Percentiles rank a stretch among this genome's conserved stretches.
These are phyloP conservation scores for Anacardium occidentale DNA, from an alignment of 345 rosid genomes.

Conservation along the genomic window DNA sequence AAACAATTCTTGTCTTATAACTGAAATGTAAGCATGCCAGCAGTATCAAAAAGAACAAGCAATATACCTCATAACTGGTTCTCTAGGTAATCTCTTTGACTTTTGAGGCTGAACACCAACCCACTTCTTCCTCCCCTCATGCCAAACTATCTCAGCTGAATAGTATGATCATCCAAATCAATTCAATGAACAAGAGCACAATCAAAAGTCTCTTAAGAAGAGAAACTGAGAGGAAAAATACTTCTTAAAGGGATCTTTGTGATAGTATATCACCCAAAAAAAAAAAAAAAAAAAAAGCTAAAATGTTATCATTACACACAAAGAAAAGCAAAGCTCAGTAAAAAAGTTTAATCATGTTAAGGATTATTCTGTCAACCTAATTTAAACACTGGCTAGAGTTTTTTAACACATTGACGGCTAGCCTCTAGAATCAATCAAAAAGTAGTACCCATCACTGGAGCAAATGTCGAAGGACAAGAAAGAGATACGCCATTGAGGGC, in stretches of 20 bases:
- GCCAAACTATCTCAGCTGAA: conserved; percentile 42
- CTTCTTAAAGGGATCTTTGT: no score
- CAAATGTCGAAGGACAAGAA: background rate
- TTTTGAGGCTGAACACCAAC: conserved; percentile 35
- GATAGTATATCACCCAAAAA: background rate
- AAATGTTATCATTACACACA: background rate
- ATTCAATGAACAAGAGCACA: background rate
- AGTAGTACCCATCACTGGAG: background rate
- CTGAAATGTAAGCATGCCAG: no score
- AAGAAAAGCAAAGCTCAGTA: background rate
- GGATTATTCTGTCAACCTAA: background rate
- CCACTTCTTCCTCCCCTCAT: conserved; percentile 38
- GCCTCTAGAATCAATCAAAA: background rate
- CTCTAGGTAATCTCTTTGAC: conserved; percentile 27
- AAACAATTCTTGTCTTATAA: background rate
- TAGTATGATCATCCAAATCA: conserved; percentile 12
- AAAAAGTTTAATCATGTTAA: background rate
- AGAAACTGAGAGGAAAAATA: no score
- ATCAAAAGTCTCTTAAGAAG: no score
- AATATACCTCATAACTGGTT: conserved; percentile 39
- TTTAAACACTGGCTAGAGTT: background rate
- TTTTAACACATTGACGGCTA: background rate
- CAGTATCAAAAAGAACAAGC: background rate
- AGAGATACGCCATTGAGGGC: background rate
- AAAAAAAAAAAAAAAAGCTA: background rate